These are phyloP conservation scores for Globisporangium paddicum DNA, from an alignment of 352 stramenopile genomes.

Conservation along the genomic window DNA sequence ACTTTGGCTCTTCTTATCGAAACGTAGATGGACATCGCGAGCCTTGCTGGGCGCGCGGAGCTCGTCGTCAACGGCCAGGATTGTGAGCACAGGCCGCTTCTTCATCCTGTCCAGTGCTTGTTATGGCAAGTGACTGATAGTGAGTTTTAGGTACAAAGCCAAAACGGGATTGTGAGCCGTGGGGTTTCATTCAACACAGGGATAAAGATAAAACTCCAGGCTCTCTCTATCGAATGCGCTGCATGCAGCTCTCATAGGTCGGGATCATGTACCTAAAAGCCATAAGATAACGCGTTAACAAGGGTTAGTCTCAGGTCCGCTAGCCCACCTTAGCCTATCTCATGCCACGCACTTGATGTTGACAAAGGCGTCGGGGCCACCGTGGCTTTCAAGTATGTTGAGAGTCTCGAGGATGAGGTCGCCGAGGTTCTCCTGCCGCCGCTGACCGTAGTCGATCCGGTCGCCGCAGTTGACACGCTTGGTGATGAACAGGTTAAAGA, in stretches of 20 bases:
- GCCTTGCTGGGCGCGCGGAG: slow-evolving; percentile 8
- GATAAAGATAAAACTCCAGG: background rate
- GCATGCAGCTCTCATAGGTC: slow-evolving; percentile 91
- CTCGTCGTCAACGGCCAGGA: slow-evolving; percentile 17
- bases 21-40: background rate
- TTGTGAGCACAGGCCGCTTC: slow-evolving; percentile 15
- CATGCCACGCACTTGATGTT: slow-evolving; percentile 86
- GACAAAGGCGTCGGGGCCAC: slow-evolving; percentile 86
- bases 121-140: background rate
- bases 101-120: slow-evolving; percentile 5
- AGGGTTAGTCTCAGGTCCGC: background rate
- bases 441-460: slow-evolving; percentile 91
- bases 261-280: slow-evolving; percentile 91
- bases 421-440: slow-evolving; percentile 84
- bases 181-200: background rate
- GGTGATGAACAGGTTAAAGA: slow-evolving; percentile 91
- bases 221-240: slow-evolving; percentile 1
- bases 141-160: background rate
- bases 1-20: slow-evolving; percentile 6
- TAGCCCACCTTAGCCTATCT: too few species aligned
- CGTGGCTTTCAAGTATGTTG: slow-evolving; percentile 82
- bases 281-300: background rate
- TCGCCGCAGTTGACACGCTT: slow-evolving; percentile 92
- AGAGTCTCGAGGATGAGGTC: slow-evolving; percentile 89
- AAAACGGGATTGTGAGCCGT: background rate